Evolutionary conservation across 768 basidiomycete species (phyloP), one percentile per base, ranked within the genome.

Genomic region (Pulveroboletus sp.): DNA sequence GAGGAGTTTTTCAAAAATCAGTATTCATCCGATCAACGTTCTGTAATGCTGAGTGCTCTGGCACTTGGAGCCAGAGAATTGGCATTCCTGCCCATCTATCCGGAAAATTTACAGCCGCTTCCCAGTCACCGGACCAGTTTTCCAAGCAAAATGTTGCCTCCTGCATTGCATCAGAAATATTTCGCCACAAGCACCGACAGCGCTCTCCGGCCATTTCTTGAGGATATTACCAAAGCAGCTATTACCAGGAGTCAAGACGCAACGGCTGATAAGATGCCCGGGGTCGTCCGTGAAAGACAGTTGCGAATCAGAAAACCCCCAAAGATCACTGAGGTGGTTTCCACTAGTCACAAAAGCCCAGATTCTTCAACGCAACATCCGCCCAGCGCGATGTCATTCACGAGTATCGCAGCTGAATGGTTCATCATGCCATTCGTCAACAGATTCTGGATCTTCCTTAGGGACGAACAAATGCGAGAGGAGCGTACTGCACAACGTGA

Each of bases 1-100:
- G 92, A 95, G 63, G 90, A 96, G 61, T 94, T 93, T 68, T 99
- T 98, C 73, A 85, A 85, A 57, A 89, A 87, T 41, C 91, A 95
- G 55, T 96, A 95, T 67, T 94, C 96, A 0, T 79, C 81, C 16
- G 78, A 83, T 26, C 93, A 97, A 58, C 85, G 94, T 8, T 88
- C 81, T 53, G 79, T 82, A 10, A 91, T 93, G 56, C 76, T 98
- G 19, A 93, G 89, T 53, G 86, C 92, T 1, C 72, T 99, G 11
- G 91, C 89, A 0, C 68, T 93, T 29, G 91, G 91, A 6, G 89
- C 91, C 7, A 76, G 90, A 49, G 94, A 97, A 64, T 72, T 96
- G 6, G 88, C 85, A 0, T 73, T 56, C 74, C 72, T 60, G 54
- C 79, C 61, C 57, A 43, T 71, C 3, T 58, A 43, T 35, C 58